Evolutionary conservation across 768 basidiomycete species (phyloP).

Genomic region (Calvatia gigantea): DNA sequence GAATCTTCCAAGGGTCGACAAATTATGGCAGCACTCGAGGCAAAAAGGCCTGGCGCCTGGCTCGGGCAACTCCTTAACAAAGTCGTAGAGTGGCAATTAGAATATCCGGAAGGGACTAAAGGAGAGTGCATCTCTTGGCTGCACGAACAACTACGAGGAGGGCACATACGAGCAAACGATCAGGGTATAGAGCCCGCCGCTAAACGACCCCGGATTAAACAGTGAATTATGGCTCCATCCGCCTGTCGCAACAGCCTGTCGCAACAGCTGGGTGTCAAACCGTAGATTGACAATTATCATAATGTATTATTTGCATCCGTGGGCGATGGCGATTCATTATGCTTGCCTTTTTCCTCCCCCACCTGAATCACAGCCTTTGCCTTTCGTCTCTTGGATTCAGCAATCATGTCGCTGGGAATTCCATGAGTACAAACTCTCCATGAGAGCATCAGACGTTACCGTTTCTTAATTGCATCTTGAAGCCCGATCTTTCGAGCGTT

Average conservation of each 20-base stretch:
- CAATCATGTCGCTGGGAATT: conserved; percentile 67
- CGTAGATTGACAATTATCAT: too few relatives aligned
- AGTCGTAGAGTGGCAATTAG: conserved; percentile 84
- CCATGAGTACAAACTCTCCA: not conserved
- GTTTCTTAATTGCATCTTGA: conserved; percentile 67
- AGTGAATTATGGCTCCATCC: not conserved
- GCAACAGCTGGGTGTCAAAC: too few relatives aligned
- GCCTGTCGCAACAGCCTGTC: too few relatives aligned
- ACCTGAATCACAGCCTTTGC: conserved; percentile 2
- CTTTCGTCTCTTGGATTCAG: conserved; percentile 67
- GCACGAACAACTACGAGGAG: conserved; percentile 43
- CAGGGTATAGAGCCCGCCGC: conserved; percentile 25
- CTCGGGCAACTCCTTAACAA: conserved; percentile 58
- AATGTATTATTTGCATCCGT: not conserved
- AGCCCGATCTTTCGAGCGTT: conserved; percentile 66
- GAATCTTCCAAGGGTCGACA: conserved; percentile 60
- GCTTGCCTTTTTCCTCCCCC: not conserved
- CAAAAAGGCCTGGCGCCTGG: conserved; percentile 65
- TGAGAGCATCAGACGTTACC: conserved; percentile 31
- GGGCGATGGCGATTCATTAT: not conserved
- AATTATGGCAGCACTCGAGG: conserved; percentile 49
- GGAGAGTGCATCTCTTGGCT: conserved; percentile 75
- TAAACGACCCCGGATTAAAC: conserved; percentile 39
- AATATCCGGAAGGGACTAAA: conserved; percentile 61
- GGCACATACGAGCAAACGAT: conserved; percentile 27